Conservation (phyloP, 768 basidiomycete species). For the Xerocomus brunneocitrinus region DNA sequence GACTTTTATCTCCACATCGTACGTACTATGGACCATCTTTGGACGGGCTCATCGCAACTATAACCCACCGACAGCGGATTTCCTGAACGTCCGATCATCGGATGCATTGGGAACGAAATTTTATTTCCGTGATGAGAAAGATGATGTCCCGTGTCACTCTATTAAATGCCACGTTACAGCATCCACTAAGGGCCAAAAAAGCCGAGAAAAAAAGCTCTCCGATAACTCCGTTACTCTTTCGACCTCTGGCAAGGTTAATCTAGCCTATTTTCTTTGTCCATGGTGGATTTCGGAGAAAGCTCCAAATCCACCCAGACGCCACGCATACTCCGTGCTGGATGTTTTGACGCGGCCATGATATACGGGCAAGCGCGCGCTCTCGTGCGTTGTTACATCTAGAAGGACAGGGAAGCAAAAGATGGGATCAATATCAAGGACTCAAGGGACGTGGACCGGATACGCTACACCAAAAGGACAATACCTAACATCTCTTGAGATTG, state of each 20-base stretch:
- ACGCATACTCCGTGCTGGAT: not conserved
- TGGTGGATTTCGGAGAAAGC: slow-evolving; percentile 14
- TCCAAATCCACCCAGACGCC: not conserved
- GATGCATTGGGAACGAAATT: slow-evolving; percentile 6
- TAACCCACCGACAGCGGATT: slow-evolving; percentile 10
- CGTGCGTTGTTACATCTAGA: not conserved
- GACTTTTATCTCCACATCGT: slow-evolving; percentile 16
- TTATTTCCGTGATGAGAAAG: slow-evolving; percentile 13
- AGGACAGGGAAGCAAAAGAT: slow-evolving; percentile 5
- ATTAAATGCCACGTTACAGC: slow-evolving; percentile 20
- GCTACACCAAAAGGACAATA: not conserved
- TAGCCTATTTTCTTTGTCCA: slow-evolving; percentile 8
- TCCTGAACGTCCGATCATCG: slow-evolving; percentile 18
- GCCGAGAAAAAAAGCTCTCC: slow-evolving; percentile 6
- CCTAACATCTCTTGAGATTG: slow-evolving; percentile 2
- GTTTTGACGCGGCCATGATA: no score
- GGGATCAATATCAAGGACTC: slow-evolving; percentile 6
- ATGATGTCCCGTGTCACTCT: slow-evolving; percentile 13
- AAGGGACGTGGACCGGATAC: not conserved
- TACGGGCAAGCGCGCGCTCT: not conserved
- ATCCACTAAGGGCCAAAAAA: slow-evolving; percentile 8
- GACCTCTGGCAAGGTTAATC: slow-evolving; percentile 24
- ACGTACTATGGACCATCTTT: slow-evolving; percentile 15
- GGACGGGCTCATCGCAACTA: slow-evolving; percentile 7
- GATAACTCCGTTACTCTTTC: slow-evolving; percentile 15